These are phyloP conservation scores for Suillus occidentalis DNA, from an alignment of 768 basidiomycete genomes.

Conservation along the genomic window DNA sequence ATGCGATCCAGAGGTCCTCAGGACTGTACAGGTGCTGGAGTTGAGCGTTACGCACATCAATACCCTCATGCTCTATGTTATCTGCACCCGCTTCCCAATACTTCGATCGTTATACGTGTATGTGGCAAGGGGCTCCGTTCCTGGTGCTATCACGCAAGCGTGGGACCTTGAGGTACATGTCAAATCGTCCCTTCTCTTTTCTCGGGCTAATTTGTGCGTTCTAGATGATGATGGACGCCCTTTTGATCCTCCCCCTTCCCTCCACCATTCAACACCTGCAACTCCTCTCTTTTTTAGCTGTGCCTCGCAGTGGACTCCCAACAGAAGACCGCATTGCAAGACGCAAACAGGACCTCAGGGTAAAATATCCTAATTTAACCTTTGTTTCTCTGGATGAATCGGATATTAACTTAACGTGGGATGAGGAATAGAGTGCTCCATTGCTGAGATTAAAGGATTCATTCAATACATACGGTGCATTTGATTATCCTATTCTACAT, in stretches of 20 bases:
- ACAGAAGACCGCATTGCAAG: background rate
- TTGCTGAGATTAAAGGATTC: background rate
- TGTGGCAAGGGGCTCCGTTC: background rate
- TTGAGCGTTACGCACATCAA: conserved; percentile 4
- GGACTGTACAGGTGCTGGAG: background rate
- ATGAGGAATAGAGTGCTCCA: background rate
- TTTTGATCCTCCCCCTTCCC: conserved; percentile 3
- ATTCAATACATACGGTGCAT: background rate
- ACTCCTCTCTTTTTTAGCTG: background rate
- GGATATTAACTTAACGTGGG: conserved; percentile 8
- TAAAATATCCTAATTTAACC: conserved; percentile 6
- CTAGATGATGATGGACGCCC: conserved; percentile 3
- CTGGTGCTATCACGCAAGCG: background rate
- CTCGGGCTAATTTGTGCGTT: background rate
- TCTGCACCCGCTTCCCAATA: conserved; percentile 6
- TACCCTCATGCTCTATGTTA: conserved; percentile 1
- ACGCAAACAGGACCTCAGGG: background rate
- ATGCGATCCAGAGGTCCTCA: conserved; percentile 3
- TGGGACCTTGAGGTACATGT: conserved; percentile 5
- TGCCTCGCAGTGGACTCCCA: background rate
- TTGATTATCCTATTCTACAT: background rate
- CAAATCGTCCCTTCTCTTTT: background rate
- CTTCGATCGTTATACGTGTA: conserved; percentile 5
- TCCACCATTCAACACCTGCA: conserved; percentile 6
- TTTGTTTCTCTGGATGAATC: conserved; percentile 7